phyloP scores from a whole-genome alignment of 768 basidiomycete genomes.

The Suillus americanus region DNA sequence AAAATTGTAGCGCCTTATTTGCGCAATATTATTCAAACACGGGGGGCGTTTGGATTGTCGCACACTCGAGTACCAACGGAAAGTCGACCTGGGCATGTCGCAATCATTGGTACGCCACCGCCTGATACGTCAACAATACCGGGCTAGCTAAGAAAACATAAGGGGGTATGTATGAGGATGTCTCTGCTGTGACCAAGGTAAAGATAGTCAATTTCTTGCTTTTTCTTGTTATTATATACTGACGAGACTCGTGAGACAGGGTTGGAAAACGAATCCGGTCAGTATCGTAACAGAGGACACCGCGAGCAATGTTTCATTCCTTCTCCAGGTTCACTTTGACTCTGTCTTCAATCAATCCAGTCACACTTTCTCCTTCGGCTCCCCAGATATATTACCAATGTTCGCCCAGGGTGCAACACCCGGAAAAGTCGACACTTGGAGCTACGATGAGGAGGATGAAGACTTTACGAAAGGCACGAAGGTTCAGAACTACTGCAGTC shows the following conservation, averaged over 20 bases:
- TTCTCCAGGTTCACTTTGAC: slow-evolving; percentile 67
- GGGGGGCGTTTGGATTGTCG: slow-evolving; percentile 81
- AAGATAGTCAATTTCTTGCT: slow-evolving; percentile 8
- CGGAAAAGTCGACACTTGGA: slow-evolving; percentile 72
- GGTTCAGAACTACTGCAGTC: background rate
- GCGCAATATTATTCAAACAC: slow-evolving; percentile 58
- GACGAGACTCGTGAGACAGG: slow-evolving; percentile 37
- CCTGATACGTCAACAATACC: background rate
- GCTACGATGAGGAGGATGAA: slow-evolving; percentile 73
- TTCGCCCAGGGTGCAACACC: slow-evolving; percentile 73
- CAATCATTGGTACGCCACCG: slow-evolving; percentile 64
- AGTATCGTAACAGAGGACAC: background rate
- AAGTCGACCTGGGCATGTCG: slow-evolving; percentile 85
- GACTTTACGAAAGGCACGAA: slow-evolving; percentile 80
- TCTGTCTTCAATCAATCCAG: slow-evolving; percentile 85
- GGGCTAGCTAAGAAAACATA: slow-evolving; percentile 8
- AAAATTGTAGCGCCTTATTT: slow-evolving; percentile 73
- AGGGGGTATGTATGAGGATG: slow-evolving; percentile 91
- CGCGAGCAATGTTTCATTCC: slow-evolving; percentile 5
- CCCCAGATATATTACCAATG: slow-evolving; percentile 89
- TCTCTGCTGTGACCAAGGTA: slow-evolving; percentile 84
- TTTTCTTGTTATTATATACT: background rate
- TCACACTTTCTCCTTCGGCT: slow-evolving; percentile 80
- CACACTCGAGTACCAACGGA: slow-evolving; percentile 89
- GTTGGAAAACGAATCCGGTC: slow-evolving; percentile 86